Evolutionary conservation across 2,329 filamentous ascomycete genomes (phyloP), one percentile per base, ranked within the genome.

Genomic region (Penicillium sclerotiorum): DNA sequence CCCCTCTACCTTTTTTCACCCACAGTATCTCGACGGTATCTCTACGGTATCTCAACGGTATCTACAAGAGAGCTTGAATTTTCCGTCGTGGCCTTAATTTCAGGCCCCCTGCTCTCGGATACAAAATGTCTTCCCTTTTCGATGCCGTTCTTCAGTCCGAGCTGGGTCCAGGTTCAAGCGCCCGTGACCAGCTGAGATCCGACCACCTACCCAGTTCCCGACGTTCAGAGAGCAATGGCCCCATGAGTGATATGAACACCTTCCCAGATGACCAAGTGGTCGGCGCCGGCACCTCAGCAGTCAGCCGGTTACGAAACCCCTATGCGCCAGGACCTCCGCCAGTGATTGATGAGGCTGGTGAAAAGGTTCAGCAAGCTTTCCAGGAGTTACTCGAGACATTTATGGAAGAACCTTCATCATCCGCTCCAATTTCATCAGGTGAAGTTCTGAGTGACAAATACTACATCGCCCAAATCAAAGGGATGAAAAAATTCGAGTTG

Each of bases 401-500:
- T 59, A 71, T 69, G 42, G 82, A 86, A 70, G 81, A 85, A 22
- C 77, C 77, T 1, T 73, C 78, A 1, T 77, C 79, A 1, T 83
- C 81, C 7, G 77, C 74, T 8, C 72, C 77, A 9, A 71, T 73
- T 6, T 80, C 82, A 1, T 77, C 79, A 2, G 80, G 80, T 9
- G 79, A 81, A 39, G 75, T 79, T 11, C 78, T 81, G 21, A 77
- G 72, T 50, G 79, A 85, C 67, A 84, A 84, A 64, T 87, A 86
- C 71, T 87, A 87, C 65, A 77, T 87, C 57, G 82, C 82, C 22
- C 84, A 87, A 62, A 84, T 87, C 51, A 78, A 84, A 58, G 84
- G 84, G 38, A 76, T 87, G 69, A 73, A 75, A 52, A 77, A 81
- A 54, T 84, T 83, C 62, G 77, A 79, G 45, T 76, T 86, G 11